Evolutionary conservation across 306 rosid species (phyloP), one percentile per base, ranked within the genome.

Genomic region (Purshia tridentata): DNA sequence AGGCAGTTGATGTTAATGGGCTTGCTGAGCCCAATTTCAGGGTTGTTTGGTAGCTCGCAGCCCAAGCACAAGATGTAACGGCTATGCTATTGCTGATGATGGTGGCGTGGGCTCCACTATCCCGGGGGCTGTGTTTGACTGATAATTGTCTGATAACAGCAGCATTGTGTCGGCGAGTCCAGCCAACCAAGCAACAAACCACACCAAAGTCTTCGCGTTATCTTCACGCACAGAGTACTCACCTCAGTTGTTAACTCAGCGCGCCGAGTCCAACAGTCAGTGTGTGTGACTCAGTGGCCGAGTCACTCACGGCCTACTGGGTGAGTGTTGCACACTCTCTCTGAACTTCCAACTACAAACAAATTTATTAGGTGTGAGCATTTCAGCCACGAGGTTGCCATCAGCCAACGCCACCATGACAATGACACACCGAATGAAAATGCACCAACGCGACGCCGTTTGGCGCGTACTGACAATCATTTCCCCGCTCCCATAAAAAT

Each of bases 121-220:
- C 44, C 23, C 55, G 35, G 59, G 42, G 51, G 72, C 16, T 9
- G 8, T 52, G 51, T 5, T 51, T 67, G 58, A 67, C 59, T 9
- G 23, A 11, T 20, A 11, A 19, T 14, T 42, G 57, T 50, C 57
- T 48, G 64, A 55, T 2, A 6, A n/a, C 56, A 51, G 18, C 65
- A 53, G 18, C 51, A 4, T 63, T 52, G 9, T 85, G 89, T 85
- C 89, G 86, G 86, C 44, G 84, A 3, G 44, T 48, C 22, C 20
- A 23, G 51, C 78, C 72, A 77, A n/a, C 63, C 65, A 9, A 15
- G 59, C 53, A 35, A 57, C 41, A 66, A 5, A 14, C 56, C 71
- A 66, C 23, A 13, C 20, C 2, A 22, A 8, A 19, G 14, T 16
- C 6, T 4, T 6, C 41, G n/a, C 65, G 48, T 68, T 59, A 8